Percentiles rank a stretch among this genome's conserved stretches.
These are phyloP conservation scores for Kodamaea jinghongensis DNA, from an alignment of 805 yeast genomes.

Conservation along the genomic window DNA sequence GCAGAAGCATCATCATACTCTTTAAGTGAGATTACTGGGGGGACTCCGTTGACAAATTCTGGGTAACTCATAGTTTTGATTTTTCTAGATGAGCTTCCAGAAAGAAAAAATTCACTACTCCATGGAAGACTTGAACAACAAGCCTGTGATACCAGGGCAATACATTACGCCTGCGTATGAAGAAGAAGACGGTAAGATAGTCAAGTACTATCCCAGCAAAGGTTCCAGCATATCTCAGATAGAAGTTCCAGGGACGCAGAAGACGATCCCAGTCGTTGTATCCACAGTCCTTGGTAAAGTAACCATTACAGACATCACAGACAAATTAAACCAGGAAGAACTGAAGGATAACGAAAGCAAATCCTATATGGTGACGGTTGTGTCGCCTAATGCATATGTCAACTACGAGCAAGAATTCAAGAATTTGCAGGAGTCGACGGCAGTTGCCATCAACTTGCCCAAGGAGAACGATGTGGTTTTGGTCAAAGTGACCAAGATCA, in stretches of 20 bases:
- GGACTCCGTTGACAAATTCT: conserved; percentile 40
- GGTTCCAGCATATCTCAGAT: conserved; percentile 59
- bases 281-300: conserved; percentile 67
- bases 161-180: conserved; percentile 59
- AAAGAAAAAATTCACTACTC: not conserved
- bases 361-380: conserved; percentile 29
- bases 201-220: conserved; percentile 56
- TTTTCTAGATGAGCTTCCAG: conserved; percentile 7
- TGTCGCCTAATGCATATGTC: conserved; percentile 26
- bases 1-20: conserved; percentile 47
- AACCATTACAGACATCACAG: conserved; percentile 22
- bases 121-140: conserved; percentile 8
- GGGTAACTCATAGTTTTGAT: conserved; percentile 31
- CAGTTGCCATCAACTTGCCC: conserved; percentile 57
- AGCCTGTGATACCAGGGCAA: conserved; percentile 64
- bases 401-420: conserved; percentile 22
- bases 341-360: conserved; percentile 16
- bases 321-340: conserved; percentile 14
- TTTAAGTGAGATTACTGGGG: conserved; percentile 44
- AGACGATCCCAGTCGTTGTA: conserved; percentile 42
- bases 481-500: conserved; percentile 67
- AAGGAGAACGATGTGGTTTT: conserved; percentile 81
- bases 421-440: conserved; percentile 9
- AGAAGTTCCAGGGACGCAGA: conserved; percentile 30
- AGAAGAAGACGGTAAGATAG: conserved; percentile 23